Evolutionary conservation across 441 rosid genomes (phyloP), one percentile per base, ranked within the genome.

Genomic region (Arabidopsis hybrid): DNA sequence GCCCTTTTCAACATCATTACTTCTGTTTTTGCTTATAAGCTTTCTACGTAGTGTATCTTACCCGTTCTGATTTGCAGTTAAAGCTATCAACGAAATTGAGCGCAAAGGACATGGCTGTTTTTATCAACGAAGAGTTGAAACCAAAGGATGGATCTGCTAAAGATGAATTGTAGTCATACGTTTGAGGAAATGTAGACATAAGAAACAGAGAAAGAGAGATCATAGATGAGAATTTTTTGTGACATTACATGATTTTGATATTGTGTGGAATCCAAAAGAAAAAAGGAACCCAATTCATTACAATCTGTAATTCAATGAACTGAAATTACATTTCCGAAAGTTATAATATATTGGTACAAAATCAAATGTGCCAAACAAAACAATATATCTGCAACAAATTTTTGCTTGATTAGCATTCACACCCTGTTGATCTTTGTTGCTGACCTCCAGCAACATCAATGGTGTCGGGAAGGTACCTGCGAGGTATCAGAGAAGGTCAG

Each of bases 401-500:
- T 49, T 4, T 8, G 16, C 47, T 61, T 32, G 4, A n/a, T 72
- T 79, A 88, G 70, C 93, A 87, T 76, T 90, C 92, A 62, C 93
- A 88, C 17, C 96, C 92, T 1, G 92, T 81, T 4, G 95, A 88
- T 75, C 94, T 79, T 62, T 84, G 95, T 50, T 79, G 81, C 59
- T 83, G 89, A 70, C 85, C 87, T 6, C 87, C 84, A 0, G 56
- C 81, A 34, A 91, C 88, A 65, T 91, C 91, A 7, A 91, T 88
- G 72, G 93, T 87, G 63, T 91, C 97, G 0, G 95, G 95, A 61
- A 87, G 89, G 56, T 89, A 91, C 73, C 97, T 91, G 46, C 17
- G 47, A 71, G 4, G 12, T 12, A 56, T 5, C 4, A 18, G 40
- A 43, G n/a, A 57, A 45, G 31, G 51, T 42, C 7, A 42, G 18